Conservation (phyloP, 371 early-diverging fungal species). For the Mucor mucedo region DNA sequence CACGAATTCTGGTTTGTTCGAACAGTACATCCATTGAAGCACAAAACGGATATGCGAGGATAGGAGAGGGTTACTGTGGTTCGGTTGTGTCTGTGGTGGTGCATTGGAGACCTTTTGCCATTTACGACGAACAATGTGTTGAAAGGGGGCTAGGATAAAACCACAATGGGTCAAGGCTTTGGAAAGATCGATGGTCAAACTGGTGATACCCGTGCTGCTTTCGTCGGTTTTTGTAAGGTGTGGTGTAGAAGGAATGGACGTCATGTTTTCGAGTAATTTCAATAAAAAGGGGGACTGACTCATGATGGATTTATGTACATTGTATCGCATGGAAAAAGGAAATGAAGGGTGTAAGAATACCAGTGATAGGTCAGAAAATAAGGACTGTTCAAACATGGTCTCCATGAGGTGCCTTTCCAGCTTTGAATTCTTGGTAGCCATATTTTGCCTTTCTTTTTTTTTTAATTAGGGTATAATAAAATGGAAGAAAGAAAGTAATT, state of each 20-base stretch:
- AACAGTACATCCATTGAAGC: slow-evolving; percentile 45
- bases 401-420: slow-evolving; percentile 39
- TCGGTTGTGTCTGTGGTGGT: slow-evolving; percentile 2
- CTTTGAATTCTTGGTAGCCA: neutral
- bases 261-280: slow-evolving; percentile 27
- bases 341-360: slow-evolving; percentile 46
- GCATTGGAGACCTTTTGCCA: slow-evolving; percentile 32
- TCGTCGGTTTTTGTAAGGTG: neutral
- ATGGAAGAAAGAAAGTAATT: too few species aligned
- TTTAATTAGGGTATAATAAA: too few species aligned
- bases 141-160: slow-evolving; percentile 47
- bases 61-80: slow-evolving; percentile 27
- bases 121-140: slow-evolving; percentile 50
- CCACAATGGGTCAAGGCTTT: slow-evolving; percentile 37
- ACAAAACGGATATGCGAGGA: slow-evolving; percentile 50
- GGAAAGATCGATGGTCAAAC: slow-evolving; percentile 41
- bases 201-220: slow-evolving; percentile 9
- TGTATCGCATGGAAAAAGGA: slow-evolving; percentile 48
- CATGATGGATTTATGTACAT: slow-evolving; percentile 48
- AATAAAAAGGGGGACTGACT: slow-evolving; percentile 48
- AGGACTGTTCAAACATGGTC: slow-evolving; percentile 43
- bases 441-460: too few species aligned
- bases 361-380: slow-evolving; percentile 46
- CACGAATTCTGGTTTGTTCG: slow-evolving; percentile 27
- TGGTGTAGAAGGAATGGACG: slow-evolving; percentile 8